Evolutionary conservation across 1,284 basidiomycete genomes (phyloP).

Genomic region (Anthracocystis panici-leucophaei): DNA sequence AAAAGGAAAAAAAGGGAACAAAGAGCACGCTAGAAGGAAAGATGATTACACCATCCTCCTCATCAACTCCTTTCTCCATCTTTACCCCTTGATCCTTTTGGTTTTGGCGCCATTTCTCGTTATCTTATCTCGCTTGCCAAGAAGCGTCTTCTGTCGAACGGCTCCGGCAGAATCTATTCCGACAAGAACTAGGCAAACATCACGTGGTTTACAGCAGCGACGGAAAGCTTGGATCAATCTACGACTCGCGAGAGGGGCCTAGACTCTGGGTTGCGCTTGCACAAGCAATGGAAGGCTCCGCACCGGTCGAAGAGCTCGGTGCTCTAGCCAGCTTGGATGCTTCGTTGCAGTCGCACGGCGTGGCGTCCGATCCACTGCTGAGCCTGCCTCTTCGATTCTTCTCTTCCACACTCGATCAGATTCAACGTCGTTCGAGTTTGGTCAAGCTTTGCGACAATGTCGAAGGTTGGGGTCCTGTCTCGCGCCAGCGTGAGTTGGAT

Average conservation of each 20-base stretch:
- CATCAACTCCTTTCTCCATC: background rate
- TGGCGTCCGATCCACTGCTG: slow-evolving; percentile 26
- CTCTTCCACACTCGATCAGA: slow-evolving; percentile 24
- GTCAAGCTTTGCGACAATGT: slow-evolving; percentile 36
- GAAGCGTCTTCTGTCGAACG: background rate
- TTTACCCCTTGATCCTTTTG: background rate
- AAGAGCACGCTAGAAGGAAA: slow-evolving; percentile 9
- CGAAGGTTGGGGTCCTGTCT: slow-evolving; percentile 76
- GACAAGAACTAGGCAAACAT: too few relatives aligned
- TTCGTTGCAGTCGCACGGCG: slow-evolving; percentile 25
- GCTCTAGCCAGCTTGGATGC: slow-evolving; percentile 24
- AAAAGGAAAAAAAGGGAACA: too few relatives aligned
- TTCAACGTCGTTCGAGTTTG: slow-evolving; percentile 11
- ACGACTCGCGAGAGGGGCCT: background rate
- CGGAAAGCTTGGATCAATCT: background rate
- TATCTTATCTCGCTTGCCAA: slow-evolving; percentile 7
- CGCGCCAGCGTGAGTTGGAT: slow-evolving; percentile 79
- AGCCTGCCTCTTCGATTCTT: slow-evolving; percentile 34
- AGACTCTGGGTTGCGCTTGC: too few relatives aligned
- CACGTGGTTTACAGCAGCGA: too few relatives aligned
- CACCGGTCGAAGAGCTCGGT: slow-evolving; percentile 37
- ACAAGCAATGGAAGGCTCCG: slow-evolving; percentile 22
- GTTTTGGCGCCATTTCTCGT: slow-evolving; percentile 2
- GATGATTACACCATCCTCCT: slow-evolving; percentile 10
- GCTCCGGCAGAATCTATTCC: too few relatives aligned